Evolutionary conservation across 306 rosid genomes (phyloP).

Genomic region (Vigna angularis): DNA sequence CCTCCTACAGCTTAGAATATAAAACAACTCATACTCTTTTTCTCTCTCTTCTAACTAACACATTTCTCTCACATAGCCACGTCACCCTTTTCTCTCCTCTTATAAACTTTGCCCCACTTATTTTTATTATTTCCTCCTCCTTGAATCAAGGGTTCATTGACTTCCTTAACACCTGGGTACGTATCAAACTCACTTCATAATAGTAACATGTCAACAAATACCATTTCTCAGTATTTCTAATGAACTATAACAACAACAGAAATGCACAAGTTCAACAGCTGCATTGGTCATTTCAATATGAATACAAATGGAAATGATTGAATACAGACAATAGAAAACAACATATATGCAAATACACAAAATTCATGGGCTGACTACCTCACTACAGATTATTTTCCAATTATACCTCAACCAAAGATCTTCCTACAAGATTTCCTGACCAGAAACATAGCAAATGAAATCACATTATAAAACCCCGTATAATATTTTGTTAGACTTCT

Average conservation of each 20-base stretch:
- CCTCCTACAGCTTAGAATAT: no score
- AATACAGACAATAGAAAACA: slow-evolving; percentile 32
- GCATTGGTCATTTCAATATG: slow-evolving; percentile 20
- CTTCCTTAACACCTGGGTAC: no score
- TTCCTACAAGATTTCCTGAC: slow-evolving; percentile 7
- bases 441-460: slow-evolving; percentile 1
- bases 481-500: no score
- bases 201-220: slow-evolving; percentile 14
- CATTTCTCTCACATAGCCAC: no score
- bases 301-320: slow-evolving; percentile 6
- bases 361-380: not conserved
- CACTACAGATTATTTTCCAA: not conserved
- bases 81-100: no score
- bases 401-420: slow-evolving; percentile 25
- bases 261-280: slow-evolving; percentile 26
- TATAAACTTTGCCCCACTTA: no score
- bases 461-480: not conserved
- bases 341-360: slow-evolving; percentile 13
- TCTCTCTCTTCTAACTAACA: no score
- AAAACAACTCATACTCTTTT: no score
- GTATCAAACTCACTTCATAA: slow-evolving; percentile 10
- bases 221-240: slow-evolving; percentile 17
- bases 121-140: no score
- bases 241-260: slow-evolving; percentile 1
- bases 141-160: no score